phyloP scores from a whole-genome alignment of 441 rosid genomes.

The Pelargonium cotyledonis region DNA sequence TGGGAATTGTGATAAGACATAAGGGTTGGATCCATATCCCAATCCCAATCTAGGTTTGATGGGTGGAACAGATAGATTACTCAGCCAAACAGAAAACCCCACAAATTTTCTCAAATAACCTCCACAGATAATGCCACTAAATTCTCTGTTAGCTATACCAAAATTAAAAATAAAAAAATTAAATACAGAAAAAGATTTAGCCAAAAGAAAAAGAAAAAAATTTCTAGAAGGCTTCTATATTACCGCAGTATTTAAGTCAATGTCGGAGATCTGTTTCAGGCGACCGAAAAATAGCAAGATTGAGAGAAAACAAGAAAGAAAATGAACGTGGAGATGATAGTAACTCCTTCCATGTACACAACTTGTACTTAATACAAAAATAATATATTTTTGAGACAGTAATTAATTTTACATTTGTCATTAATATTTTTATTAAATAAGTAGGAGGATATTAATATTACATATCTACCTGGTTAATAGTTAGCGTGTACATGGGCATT shows the following conservation, averaged over 20 bases:
- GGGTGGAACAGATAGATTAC: not conserved
- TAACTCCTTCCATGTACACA: constrained; percentile 13
- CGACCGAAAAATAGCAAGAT: constrained; percentile 14
- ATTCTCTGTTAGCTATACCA: constrained; percentile 29
- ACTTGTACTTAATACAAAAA: not conserved
- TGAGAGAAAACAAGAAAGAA: constrained; percentile 16
- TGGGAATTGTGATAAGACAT: not conserved
- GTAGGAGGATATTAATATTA: too few species aligned
- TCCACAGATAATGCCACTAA: constrained; percentile 38
- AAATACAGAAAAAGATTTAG: not conserved
- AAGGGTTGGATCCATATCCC: not conserved
- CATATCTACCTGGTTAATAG: too few species aligned
- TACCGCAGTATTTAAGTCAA: constrained; percentile 45
- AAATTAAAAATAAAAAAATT: not conserved
- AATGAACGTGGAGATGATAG: constrained; percentile 19
- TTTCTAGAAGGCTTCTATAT: constrained; percentile 9
- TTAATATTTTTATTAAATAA: too few species aligned
- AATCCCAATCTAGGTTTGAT: not conserved
- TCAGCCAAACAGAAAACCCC: constrained; percentile 27
- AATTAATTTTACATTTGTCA: too few species aligned
- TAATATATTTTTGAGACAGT: too few species aligned
- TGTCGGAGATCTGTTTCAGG: constrained; percentile 48
- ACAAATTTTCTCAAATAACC: constrained; percentile 28
- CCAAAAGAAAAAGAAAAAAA: not conserved
- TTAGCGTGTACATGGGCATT: constrained; percentile 12